These are phyloP conservation scores for Aspergillus diversus DNA, from an alignment of 495 filamentous ascomycete species.

Conservation along the genomic window DNA sequence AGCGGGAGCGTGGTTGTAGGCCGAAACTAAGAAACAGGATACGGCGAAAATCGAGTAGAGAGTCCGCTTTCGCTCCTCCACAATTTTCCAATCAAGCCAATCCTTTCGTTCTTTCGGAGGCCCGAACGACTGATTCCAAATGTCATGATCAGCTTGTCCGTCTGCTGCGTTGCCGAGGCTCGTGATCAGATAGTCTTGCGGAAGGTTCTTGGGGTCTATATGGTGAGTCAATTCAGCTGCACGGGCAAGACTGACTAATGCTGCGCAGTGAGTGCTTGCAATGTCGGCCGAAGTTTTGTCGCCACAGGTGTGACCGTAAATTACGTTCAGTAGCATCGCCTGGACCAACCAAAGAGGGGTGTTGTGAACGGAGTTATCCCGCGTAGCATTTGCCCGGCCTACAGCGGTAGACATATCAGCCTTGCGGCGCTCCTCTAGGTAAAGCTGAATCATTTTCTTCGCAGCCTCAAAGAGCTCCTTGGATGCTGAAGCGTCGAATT, in stretches of 20 bases:
- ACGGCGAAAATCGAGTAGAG: constrained; percentile 89
- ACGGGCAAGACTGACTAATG: constrained; percentile 87
- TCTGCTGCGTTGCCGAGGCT: constrained; percentile 16
- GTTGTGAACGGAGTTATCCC: constrained; percentile 71
- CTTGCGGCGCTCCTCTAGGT: constrained; percentile 90
- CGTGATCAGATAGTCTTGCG: constrained; percentile 41
- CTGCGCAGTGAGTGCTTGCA: constrained; percentile 87
- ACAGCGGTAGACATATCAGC: constrained; percentile 83
- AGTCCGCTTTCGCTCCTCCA: constrained; percentile 92
- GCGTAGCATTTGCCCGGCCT: constrained; percentile 60
- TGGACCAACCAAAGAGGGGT: constrained; percentile 98
- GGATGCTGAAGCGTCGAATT: constrained; percentile 76
- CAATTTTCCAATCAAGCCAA: constrained; percentile 86
- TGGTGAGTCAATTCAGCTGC: constrained; percentile 73
- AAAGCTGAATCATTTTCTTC: constrained; percentile 92
- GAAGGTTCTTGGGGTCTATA: constrained; percentile 42
- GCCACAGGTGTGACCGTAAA: constrained; percentile 94
- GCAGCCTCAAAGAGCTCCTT: constrained; percentile 90
- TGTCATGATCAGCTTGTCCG: constrained; percentile 24
- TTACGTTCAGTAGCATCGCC: constrained; percentile 94
- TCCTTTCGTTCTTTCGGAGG: constrained; percentile 74
- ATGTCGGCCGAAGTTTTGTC: constrained; percentile 90
- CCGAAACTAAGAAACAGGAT: constrained; percentile 87
- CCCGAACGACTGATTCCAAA: constrained; percentile 38
- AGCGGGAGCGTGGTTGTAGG: constrained; percentile 88